Evolutionary conservation across 495 filamentous ascomycete genomes (phyloP), one percentile per base, ranked within the genome.

Genomic region (Neohortaea acidophila): DNA sequence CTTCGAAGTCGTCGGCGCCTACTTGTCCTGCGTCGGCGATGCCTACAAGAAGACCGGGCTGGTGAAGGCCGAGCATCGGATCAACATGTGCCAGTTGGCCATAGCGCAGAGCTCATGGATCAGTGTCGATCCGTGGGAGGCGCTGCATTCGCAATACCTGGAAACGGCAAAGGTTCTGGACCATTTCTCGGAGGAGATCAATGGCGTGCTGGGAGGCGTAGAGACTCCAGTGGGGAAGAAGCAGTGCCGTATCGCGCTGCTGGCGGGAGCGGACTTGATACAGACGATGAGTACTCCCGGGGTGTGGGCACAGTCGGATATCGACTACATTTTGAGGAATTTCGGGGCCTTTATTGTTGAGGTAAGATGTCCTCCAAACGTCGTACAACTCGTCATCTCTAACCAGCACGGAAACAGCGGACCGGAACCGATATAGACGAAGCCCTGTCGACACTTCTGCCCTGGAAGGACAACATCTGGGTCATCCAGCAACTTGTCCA

Each of bases 11-110:
- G 65, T 91, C 20, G 84, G 79, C 25, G 84, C 81, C 15, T 92
- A 85, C 57, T 60, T 92, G 31, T 79, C 73, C 25, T 78, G 77
- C 18, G 79, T 84, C 23, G 77, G 75, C 37, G 86, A 92, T 52
- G 77, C 80, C 19, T 96, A 96, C 63, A 84, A 84, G 53, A 96
- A 96, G 59, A 76, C 72, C 22, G 85, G 86, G 33, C 65, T 96
- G 22, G 86, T 81, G 14, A 73, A 66, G 39, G 74, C 81, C 18
- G 63, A 74, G 5, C 76, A 91, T 56, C 70, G 82, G 70, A 49
- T 63, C 38, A 56, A 57, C 28, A 62, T 79, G 86, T 92, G 84
- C 59, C 70, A 78, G 51, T 62, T 89, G 12, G 87, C 86, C 7
- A 75, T 81, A 20, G 76, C 28, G 36, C 28, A 41, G 38, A 51